These are phyloP conservation scores for Phytophthora crassamura DNA, from an alignment of 352 stramenopile species.

Conservation along the genomic window DNA sequence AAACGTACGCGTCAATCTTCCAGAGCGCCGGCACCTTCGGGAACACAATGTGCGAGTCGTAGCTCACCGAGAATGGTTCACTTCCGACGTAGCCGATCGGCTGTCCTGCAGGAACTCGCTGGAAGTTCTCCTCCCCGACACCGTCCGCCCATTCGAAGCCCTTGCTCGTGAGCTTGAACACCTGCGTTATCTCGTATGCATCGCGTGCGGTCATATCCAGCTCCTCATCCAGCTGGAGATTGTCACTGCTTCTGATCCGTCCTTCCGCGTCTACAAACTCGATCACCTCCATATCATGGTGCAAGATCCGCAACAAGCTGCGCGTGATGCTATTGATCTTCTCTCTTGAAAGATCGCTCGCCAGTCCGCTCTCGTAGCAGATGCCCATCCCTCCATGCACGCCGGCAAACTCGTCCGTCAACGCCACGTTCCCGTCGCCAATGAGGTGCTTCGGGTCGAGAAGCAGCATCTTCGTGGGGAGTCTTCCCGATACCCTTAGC, in stretches of 20 bases:
- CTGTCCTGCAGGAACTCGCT: slow-evolving; percentile 43
- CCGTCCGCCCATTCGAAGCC: slow-evolving; percentile 67
- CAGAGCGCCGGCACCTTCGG: slow-evolving; percentile 67
- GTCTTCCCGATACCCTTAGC: slow-evolving; percentile 38
- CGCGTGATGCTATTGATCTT: slow-evolving; percentile 55
- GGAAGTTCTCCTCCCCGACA: slow-evolving; percentile 70
- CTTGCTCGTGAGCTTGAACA: slow-evolving; percentile 64
- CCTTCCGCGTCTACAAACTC: slow-evolving; percentile 27
- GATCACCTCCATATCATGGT: slow-evolving; percentile 47
- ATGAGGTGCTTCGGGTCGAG: slow-evolving; percentile 70
- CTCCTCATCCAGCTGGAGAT: not conserved
- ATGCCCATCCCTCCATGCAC: slow-evolving; percentile 62
- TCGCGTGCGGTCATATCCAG: not conserved
- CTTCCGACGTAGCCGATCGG: slow-evolving; percentile 58
- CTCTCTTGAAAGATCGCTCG: slow-evolving; percentile 52
- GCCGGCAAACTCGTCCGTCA: slow-evolving; percentile 80
- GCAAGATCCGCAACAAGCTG: slow-evolving; percentile 58
- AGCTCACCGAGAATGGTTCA: slow-evolving; percentile 55
- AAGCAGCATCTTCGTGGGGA: slow-evolving; percentile 66
- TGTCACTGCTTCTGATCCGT: not conserved
- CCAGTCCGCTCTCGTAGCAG: slow-evolving; percentile 75
- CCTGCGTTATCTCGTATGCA: slow-evolving; percentile 61
- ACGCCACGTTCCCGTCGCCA: slow-evolving; percentile 57
- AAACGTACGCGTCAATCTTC: slow-evolving; percentile 61
- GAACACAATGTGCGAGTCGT: slow-evolving; percentile 74